A percentile compares a stretch with the other conserved stretches of the same genome.
These are phyloP conservation scores for Anisodus acutangulus DNA, from an alignment of 257 asterid species.

Conservation along the genomic window DNA sequence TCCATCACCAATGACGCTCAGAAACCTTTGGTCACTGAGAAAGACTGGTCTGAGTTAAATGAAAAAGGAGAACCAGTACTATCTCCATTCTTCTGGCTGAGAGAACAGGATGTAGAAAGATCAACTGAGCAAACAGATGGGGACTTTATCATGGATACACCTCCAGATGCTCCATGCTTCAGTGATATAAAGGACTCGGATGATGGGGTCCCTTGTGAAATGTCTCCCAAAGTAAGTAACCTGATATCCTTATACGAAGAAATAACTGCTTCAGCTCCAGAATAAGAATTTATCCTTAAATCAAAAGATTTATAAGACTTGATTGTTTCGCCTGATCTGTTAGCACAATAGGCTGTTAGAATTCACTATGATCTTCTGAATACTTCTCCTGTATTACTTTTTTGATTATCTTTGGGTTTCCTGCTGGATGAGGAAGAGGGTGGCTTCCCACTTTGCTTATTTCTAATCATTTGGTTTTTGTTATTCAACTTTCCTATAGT, in stretches of 20 bases:
- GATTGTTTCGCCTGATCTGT: background rate
- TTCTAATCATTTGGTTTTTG: background rate
- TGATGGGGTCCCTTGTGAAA: slow-evolving; percentile 54
- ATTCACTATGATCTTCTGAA: background rate
- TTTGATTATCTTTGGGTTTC: background rate
- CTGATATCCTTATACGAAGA: background rate
- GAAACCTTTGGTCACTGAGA: slow-evolving; percentile 36
- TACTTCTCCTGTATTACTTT: background rate
- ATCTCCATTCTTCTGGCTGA: slow-evolving; percentile 89
- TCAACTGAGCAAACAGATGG: slow-evolving; percentile 66
- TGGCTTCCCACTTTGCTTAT: background rate
- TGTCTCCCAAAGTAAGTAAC: slow-evolving; percentile 51
- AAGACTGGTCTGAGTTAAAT: slow-evolving; percentile 37
- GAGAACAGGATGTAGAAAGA: slow-evolving; percentile 64
- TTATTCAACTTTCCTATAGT: too few species aligned
- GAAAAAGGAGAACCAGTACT: slow-evolving; percentile 55
- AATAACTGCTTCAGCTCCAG: background rate
- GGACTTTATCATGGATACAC: slow-evolving; percentile 57
- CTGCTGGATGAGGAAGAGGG: background rate
- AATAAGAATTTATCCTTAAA: background rate
- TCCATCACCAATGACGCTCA: slow-evolving; percentile 36
- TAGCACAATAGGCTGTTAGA: background rate
- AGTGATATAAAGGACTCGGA: slow-evolving; percentile 91
- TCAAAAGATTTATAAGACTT: background rate
- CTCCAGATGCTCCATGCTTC: slow-evolving; percentile 73